Base-by-base conservation (phyloP, 1,139 yeast species). In the Hanseniaspora sp. region DNA sequence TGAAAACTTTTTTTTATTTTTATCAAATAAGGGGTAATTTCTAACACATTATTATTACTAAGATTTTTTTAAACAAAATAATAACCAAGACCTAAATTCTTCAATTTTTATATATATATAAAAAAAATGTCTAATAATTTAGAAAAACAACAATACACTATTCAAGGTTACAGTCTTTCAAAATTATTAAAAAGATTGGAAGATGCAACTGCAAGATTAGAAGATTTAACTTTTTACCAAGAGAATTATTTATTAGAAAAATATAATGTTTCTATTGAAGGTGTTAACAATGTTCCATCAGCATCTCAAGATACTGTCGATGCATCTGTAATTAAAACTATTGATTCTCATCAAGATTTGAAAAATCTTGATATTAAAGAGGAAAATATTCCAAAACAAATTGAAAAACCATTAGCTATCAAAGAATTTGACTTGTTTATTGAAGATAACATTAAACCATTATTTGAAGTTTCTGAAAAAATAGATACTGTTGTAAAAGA, bases 121-220 rank as follows among this genome's bases (percentile, higher is more conserved):
- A 2, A 15, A 2, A 7, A 7, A 8, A 42, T 42, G 45, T 7
- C 34, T 23, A 29, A 6, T 5, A 42, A 42, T 28, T 7, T 13
- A n/a, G 48, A 53, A 6, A 12, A 33, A 9, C 46, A 46, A 37
- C 47, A 54, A 8, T 41, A 42, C 6, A 42, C 23, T 61, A 78
- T 82, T 46, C 92, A 83, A 63, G 92, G 94, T 28, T 85, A 83
- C 71, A 86, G 85, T 66, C 75, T 86, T 58, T 86, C 84, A 47
- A 86, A 94, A 57, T 76, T 86, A 56, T 77, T 86, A 70, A 86
- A 86, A 65, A 72, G 95, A 60, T 77, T 88, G 63, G 96, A 88
- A 69, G 92, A 95, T 17, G 96, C 96, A 42, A 87, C 96, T 13
- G 83, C 95, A 13, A 79, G 96, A 53, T 78, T 88, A 63, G 96